These are phyloP conservation scores for Spathaspora passalidarum DNA, from an alignment of 805 yeast genomes.

Conservation along the genomic window DNA sequence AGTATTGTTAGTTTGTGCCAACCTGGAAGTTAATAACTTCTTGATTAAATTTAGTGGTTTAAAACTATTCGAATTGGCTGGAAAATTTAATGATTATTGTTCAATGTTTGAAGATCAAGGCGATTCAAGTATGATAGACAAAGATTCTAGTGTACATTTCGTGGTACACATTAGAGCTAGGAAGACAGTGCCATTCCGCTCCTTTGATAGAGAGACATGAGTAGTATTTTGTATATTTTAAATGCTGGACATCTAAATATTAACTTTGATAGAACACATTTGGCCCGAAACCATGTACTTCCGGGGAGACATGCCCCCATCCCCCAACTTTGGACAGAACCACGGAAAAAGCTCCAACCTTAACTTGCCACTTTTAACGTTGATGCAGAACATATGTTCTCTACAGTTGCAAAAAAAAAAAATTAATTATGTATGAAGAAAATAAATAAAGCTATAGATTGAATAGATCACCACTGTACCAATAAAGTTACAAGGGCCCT, in stretches of 20 bases:
- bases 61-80: constrained; percentile 30
- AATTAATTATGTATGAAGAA: too few relatives aligned
- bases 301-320: too few relatives aligned
- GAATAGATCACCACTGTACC: too few relatives aligned
- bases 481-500: too few relatives aligned
- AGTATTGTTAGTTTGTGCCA: constrained; percentile 24
- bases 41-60: constrained; percentile 27
- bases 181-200: not conserved
- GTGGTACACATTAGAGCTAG: constrained; percentile 7
- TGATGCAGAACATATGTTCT: too few relatives aligned
- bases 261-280: too few relatives aligned
- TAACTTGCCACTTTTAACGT: too few relatives aligned
- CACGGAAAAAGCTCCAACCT: too few relatives aligned
- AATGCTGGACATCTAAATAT: constrained; percentile 9
- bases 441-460: too few relatives aligned
- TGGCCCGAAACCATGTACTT: too few relatives aligned
- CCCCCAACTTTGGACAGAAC: too few relatives aligned
- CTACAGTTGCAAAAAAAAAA: too few relatives aligned
- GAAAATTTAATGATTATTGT: constrained; percentile 28
- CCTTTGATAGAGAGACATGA: not conserved
- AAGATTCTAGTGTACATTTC: constrained; percentile 9
- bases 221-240: not conserved
- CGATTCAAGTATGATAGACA: constrained; percentile 6
- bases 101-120: constrained; percentile 13
- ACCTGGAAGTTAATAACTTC: constrained; percentile 28